These are phyloP conservation scores for Lophiostoma macrostomum DNA, from an alignment of 495 filamentous ascomycete species.

Conservation along the genomic window DNA sequence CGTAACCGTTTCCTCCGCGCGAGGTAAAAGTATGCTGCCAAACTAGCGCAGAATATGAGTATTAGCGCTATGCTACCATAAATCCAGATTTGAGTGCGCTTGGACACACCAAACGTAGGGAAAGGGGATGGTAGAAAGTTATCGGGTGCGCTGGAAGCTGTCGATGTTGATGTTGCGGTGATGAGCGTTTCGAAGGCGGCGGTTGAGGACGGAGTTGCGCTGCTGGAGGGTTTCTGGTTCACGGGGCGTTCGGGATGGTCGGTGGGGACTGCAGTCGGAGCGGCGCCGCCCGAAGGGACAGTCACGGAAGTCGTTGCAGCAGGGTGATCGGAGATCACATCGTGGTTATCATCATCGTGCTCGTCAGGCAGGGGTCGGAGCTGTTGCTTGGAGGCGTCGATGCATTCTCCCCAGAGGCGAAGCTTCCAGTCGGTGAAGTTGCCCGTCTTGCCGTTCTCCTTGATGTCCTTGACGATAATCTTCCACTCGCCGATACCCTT, in stretches of 20 bases:
- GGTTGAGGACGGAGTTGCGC: slow-evolving; percentile 35
- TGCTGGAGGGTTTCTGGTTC: slow-evolving; percentile 52
- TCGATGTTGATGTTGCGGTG: slow-evolving; percentile 37
- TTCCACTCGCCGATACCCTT: slow-evolving; percentile 84
- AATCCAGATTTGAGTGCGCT: slow-evolving; percentile 90
- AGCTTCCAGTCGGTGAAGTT: slow-evolving; percentile 89
- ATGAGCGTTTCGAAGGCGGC: slow-evolving; percentile 28
- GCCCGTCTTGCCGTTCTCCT: slow-evolving; percentile 71
- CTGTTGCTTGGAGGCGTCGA: slow-evolving; percentile 66
- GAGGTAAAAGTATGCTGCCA: slow-evolving; percentile 76
- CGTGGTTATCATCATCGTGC: slow-evolving; percentile 78
- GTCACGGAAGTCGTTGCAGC: slow-evolving; percentile 54
- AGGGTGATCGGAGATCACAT: slow-evolving; percentile 50
- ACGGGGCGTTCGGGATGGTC: slow-evolving; percentile 78
- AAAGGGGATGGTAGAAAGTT: slow-evolving; percentile 81
- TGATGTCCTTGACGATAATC: slow-evolving; percentile 81
- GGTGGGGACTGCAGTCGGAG: slow-evolving; percentile 52
- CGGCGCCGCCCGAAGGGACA: slow-evolving; percentile 46
- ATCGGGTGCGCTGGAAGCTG: slow-evolving; percentile 24
- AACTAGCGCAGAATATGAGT: slow-evolving; percentile 72
- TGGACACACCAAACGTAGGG: slow-evolving; percentile 90
- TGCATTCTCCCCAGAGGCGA: slow-evolving; percentile 86
- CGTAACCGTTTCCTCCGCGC: slow-evolving; percentile 72
- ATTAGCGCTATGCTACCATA: slow-evolving; percentile 84
- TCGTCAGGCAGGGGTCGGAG: slow-evolving; percentile 80